Conservation (phyloP, 1,139 yeast genomes). For the Lodderomyces parapsilosis region DNA sequence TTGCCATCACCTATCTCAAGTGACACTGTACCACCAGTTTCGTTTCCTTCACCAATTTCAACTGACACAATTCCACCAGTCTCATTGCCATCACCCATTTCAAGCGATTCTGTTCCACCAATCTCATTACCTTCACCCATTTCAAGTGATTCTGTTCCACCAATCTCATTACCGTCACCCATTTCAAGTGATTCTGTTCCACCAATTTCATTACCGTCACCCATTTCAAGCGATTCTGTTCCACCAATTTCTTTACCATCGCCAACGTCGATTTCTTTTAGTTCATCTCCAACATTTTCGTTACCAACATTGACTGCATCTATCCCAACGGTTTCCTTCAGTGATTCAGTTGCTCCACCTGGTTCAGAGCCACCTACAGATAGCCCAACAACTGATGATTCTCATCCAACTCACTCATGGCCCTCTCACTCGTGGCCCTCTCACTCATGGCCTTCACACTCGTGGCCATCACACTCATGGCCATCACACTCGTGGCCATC, state of each 20-base stretch:
- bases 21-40: not conserved
- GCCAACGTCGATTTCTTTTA: not conserved
- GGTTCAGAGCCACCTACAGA: not conserved
- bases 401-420: not conserved
- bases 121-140: not conserved
- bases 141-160: not conserved
- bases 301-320: not conserved
- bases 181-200: not conserved
- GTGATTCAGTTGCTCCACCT: not conserved
- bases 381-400: no score
- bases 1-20: not conserved
- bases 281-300: not conserved
- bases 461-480: not conserved
- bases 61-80: not conserved
- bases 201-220: not conserved
- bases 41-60: not conserved
- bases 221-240: not conserved
- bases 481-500: not conserved
- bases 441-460: not conserved
- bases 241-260: not conserved
- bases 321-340: not conserved
- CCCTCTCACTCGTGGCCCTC: not conserved
- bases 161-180: not conserved
- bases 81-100: not conserved
- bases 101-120: not conserved